Base-by-base conservation (phyloP, 176 grass and related monocot genomes). In the Ensete glaucum region DNA sequence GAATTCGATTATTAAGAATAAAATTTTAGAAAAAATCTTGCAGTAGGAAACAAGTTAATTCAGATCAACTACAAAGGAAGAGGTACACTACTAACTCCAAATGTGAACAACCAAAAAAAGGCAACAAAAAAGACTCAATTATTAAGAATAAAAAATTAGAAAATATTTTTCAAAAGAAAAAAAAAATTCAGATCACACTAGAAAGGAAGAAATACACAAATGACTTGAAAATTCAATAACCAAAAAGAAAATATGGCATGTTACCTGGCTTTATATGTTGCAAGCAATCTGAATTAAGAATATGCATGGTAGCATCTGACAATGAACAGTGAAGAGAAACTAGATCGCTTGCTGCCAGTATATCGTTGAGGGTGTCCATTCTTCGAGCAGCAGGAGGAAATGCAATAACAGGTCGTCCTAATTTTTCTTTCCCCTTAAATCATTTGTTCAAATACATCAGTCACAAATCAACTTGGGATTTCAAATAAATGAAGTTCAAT, bases 291-390 rank as follows among this genome's bases (percentile, higher is more conserved):
- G 84, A 72, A 29, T 94, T 91, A 70, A 99, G 86, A 84, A 94
- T 87, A 72, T 99, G 95, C 78, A 99, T 84, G 7, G 95, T 91
- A 72, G 88, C 88, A 84, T 88, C 93, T 80, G 95, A 85, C 76
- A 99, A 73, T 1, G 82, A 64, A 14, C 95, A 99, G 80, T 99
- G 95, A 77, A 99, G 88, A 25, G 95, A 99, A 81, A 99, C 82
- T 73, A 99, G 82, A 74, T 98, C 90, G 19, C 95, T 98, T 79
- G 90, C 90, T 17, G 86, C 90, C 69, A 98, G 71, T 68, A 98
- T 77, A 84, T 98, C 95, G 76, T 93, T 93, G 55, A 98, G 83
- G 14, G 90, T 98, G 24, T 93, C 95, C 95, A 93, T 98, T 87
- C 95, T 89, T 79, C 90, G 87, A 52, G 95, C 90, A 17, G 90